Conservation (phyloP, 2,329 filamentous ascomycete genomes). For the Cryphonectria radicalis region DNA sequence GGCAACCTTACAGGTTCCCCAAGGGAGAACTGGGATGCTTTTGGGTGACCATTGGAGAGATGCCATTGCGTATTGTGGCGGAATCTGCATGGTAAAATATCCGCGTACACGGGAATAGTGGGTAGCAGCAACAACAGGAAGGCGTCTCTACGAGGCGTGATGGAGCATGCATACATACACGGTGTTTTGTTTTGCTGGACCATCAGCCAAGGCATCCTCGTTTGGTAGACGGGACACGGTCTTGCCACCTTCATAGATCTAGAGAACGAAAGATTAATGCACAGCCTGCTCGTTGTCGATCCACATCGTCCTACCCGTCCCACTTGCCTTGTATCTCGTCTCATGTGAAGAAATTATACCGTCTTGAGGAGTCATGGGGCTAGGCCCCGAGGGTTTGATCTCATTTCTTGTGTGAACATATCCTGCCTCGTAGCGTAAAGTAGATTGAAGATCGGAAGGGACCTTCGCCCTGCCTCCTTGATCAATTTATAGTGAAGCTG, state of each 20-base stretch:
- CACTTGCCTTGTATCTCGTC: neutral
- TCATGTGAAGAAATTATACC: neutral
- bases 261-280: neutral
- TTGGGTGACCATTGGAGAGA: neutral
- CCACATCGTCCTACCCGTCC: neutral
- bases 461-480: neutral
- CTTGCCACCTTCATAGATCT: neutral
- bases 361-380: too few relatives aligned
- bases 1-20: neutral
- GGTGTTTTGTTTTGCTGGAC: neutral
- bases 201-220: neutral
- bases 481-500: neutral
- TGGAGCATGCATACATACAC: neutral
- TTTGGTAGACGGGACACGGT: neutral
- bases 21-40: neutral
- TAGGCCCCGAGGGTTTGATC: too few relatives aligned
- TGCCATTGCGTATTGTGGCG: neutral
- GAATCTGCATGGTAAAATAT: slow-evolving; percentile 1
- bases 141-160: neutral
- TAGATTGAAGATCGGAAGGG: neutral
- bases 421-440: neutral
- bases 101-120: neutral
- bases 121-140: neutral
- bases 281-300: neutral
- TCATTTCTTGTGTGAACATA: neutral